These are phyloP conservation scores for Fusarium staphyleae DNA, from an alignment of 2,329 filamentous ascomycete species.

Conservation along the genomic window DNA sequence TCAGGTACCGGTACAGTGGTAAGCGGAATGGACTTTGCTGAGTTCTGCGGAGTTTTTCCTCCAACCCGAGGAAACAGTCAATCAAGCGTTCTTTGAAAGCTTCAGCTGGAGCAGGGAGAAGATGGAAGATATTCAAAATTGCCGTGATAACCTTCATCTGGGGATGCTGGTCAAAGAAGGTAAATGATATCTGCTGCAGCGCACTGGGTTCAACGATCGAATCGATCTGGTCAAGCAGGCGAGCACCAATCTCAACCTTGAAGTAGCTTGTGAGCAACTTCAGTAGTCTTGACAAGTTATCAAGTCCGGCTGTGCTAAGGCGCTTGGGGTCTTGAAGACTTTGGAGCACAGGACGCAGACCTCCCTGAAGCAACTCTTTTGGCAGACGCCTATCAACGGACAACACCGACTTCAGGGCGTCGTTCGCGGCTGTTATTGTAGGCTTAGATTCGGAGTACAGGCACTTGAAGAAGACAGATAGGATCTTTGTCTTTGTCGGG, in stretches of 20 bases:
- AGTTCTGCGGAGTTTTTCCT: slow-evolving; percentile 83
- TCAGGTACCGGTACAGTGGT: slow-evolving; percentile 91
- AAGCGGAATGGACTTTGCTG: slow-evolving; percentile 90
- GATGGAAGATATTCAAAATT: slow-evolving; percentile 95
- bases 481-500: slow-evolving; percentile 72
- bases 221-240: slow-evolving; percentile 93
- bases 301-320: slow-evolving; percentile 85
- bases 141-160: slow-evolving; percentile 95
- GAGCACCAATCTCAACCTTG: slow-evolving; percentile 95
- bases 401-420: slow-evolving; percentile 86
- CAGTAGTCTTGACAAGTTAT: slow-evolving; percentile 87
- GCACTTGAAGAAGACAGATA: slow-evolving; percentile 97
- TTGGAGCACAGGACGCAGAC: slow-evolving; percentile 91
- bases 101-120: slow-evolving; percentile 89
- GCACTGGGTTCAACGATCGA: slow-evolving; percentile 81
- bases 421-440: slow-evolving; percentile 92
- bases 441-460: slow-evolving; percentile 91
- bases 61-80: slow-evolving; percentile 87
- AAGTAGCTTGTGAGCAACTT: slow-evolving; percentile 97
- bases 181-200: slow-evolving; percentile 92
- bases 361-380: slow-evolving; percentile 93
- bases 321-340: slow-evolving; percentile 94
- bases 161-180: slow-evolving; percentile 88
- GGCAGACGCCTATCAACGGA: slow-evolving; percentile 90
- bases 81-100: slow-evolving; percentile 91